A percentile compares a stretch with the other conserved stretches of the same genome.
These are phyloP conservation scores for Fusarium tricinctum DNA, from an alignment of 2,329 filamentous ascomycete species.

Conservation along the genomic window DNA sequence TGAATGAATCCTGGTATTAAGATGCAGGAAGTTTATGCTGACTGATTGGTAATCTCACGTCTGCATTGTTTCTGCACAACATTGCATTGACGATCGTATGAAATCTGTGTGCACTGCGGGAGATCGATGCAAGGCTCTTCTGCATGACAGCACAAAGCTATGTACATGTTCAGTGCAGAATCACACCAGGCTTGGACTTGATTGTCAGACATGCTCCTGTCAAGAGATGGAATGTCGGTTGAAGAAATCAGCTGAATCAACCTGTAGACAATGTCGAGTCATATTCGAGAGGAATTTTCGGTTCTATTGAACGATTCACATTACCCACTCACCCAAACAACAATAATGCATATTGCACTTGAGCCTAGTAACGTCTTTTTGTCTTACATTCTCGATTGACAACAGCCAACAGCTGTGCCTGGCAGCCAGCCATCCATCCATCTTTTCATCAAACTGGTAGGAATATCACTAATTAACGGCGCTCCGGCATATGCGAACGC, in stretches of 20 bases:
- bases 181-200: constrained; percentile 12
- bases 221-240: constrained; percentile 13
- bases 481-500: constrained; percentile 38
- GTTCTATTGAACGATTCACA: constrained; percentile 11
- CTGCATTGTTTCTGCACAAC: constrained; percentile 46
- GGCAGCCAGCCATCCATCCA: constrained; percentile 12
- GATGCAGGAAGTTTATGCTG: constrained; percentile 29
- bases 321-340: constrained; percentile 26
- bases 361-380: constrained; percentile 42
- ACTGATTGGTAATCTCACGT: constrained; percentile 25
- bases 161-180: constrained; percentile 17
- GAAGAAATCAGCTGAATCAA: constrained; percentile 20
- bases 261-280: constrained; percentile 6
- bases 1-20: constrained; percentile 4
- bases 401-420: constrained; percentile 26
- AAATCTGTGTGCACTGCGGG: constrained; percentile 40
- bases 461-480: constrained; percentile 19
- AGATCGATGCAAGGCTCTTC: constrained; percentile 48
- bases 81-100: constrained; percentile 48
- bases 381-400: constrained; percentile 34
- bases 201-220: constrained; percentile 5
- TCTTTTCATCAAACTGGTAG: background rate
- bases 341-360: constrained; percentile 6
- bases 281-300: background rate
- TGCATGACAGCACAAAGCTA: constrained; percentile 43